These are phyloP conservation scores for Pyrus hybrid DNA, from an alignment of 331 rosid species.

Conservation along the genomic window DNA sequence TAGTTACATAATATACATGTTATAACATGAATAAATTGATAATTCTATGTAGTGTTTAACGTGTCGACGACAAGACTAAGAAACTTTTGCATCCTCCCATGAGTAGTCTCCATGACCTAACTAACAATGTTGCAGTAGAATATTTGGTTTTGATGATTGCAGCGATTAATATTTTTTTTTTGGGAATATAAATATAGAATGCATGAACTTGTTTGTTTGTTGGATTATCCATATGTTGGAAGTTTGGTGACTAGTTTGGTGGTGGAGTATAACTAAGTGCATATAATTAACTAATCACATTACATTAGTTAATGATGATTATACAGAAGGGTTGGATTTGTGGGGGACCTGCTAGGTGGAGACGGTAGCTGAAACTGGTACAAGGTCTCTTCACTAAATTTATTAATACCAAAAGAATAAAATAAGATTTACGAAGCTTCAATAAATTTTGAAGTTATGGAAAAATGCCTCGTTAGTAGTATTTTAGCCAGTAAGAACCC, in stretches of 20 bases:
- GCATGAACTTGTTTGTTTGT: constrained; percentile 25
- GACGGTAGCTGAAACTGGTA: background rate
- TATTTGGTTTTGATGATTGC: constrained; percentile 20
- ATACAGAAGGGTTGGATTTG: background rate
- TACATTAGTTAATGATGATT: background rate
- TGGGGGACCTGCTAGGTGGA: background rate
- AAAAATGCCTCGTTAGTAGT: background rate
- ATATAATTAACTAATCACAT: background rate
- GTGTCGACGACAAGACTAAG: too few relatives aligned
- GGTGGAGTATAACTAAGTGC: constrained; percentile 3
- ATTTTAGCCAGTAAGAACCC: background rate
- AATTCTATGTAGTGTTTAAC: too few relatives aligned
- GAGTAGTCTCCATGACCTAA: constrained; percentile 17
- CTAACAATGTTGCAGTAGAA: constrained; percentile 7
- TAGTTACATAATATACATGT: too few relatives aligned
- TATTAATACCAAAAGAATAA: background rate
- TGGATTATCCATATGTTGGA: constrained; percentile 12
- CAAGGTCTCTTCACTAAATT: background rate
- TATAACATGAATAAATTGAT: background rate
- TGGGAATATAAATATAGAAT: constrained; percentile 9
- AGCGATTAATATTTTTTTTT: background rate
- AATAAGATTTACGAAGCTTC: background rate
- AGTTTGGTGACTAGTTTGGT: constrained; percentile 4
- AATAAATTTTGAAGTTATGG: background rate
- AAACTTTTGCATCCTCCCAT: background rate